Conservation (phyloP, 1,139 yeast genomes). For the Geotrichum reessii region DNA sequence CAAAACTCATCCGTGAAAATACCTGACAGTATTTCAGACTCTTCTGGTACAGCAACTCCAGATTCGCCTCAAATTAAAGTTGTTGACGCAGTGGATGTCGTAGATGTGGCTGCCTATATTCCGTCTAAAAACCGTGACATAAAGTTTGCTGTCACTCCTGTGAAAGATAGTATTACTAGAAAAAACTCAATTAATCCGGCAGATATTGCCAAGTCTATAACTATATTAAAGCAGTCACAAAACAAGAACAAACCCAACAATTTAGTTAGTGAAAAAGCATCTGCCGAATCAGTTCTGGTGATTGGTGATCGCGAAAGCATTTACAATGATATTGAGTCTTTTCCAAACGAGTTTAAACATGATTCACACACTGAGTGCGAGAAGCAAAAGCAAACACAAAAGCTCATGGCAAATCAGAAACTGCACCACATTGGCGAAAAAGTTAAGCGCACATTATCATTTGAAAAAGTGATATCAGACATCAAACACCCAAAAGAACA, state of each 20-base stretch:
- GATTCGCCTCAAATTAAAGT: not conserved
- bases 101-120: not conserved
- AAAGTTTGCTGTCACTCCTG: slow-evolving; percentile 6
- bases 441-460: slow-evolving; percentile 64
- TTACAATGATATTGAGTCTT: not conserved
- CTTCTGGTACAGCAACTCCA: not conserved
- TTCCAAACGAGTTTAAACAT: not conserved
- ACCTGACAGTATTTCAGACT: not conserved
- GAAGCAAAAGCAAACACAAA: not conserved
- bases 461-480: slow-evolving; percentile 71
- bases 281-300: not conserved
- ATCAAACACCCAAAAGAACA: slow-evolving; percentile 36
- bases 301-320: not conserved
- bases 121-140: slow-evolving; percentile 7
- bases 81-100: not conserved
- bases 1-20: not conserved
- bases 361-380: not conserved
- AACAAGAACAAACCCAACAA: not conserved
- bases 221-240: not conserved
- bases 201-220: slow-evolving; percentile 2
- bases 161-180: not conserved
- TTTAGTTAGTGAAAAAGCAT: not conserved
- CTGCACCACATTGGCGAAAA: not conserved
- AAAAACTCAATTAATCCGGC: slow-evolving; percentile 1
- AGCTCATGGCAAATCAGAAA: not conserved